Evolutionary conservation across 306 rosid genomes (phyloP), one percentile per base, ranked within the genome.

Genomic region (Rosa lucieae): DNA sequence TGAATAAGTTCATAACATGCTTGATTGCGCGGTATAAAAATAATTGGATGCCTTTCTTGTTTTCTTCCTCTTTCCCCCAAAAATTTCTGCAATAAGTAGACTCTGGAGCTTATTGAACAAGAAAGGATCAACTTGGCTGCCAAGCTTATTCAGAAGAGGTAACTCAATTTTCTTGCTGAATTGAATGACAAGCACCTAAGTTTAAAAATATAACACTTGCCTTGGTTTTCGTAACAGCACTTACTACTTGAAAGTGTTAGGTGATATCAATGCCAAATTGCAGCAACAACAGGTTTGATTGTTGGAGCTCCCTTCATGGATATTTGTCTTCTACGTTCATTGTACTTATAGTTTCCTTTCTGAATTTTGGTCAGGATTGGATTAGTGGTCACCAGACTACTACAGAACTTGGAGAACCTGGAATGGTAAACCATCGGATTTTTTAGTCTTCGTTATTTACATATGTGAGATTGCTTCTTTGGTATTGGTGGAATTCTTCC

Each of bases 71-170:
- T 12, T 61, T 13, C 18, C 35, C 35, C 37, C 37, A 21, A 4
- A 62, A 26, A 62, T 26, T 62, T 62, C 42, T 86, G 78, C 72
- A 69, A 78, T 69, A 74, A 48, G 76, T 79, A 92, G 97, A 88
- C 91, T 53, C 82, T 88, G 86, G 92, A 85, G 82, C 97, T 94
- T 78, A 87, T 89, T 79, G 88, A 82, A 62, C 93, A 94, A 83
- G 98, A 94, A 84, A 88, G 74, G 82, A 77, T 77, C 73, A 80
- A 85, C 70, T 85, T 94, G 58, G 86, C 91, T 73, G 77, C 87
- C 82, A 89, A 87, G 87, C 87, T 82, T 63, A 79, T 46, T 52
- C 90, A 91, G 82, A 94, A 84, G 83, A 89, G 97, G 99, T 94
- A 84, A 83, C 13, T 85, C 74, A 58, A 65, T 79, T n/a, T 32